Evolutionary conservation across 2,329 filamentous ascomycete species (phyloP), one percentile per base, ranked within the genome.

Genomic region (Talaromyces sp.): DNA sequence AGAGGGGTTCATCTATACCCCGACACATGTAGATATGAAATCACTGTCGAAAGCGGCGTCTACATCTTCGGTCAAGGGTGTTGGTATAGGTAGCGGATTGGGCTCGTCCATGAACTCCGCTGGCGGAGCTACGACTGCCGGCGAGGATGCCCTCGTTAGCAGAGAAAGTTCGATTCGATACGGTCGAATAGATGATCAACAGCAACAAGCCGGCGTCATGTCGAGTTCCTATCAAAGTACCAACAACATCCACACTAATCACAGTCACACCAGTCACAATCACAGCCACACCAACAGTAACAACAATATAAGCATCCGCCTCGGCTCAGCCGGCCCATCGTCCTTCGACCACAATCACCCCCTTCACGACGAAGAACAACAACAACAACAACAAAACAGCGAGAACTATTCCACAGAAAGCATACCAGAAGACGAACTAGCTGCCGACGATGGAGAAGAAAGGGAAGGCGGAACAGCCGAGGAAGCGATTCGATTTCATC

Each of bases 381-480:
- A 43, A 41, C 43, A 25, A 36, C 31, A 36, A n/a, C 31, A 48
- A 46, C 5, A 28, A 17, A 28, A 48, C 43, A 40, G 45, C 40
- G 54, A 48, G 19, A 36, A 21, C n/a, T 19, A 56, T 28, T 43
- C 41, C 28, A 36, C 41, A 31, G 53, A 17, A 52, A 46, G 50
- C n/a, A 57, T 56, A 17, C 55, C 36, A 11, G 41, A 60, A 2
- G 58, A 65, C 7, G 69, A 71, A 39, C 39, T 52, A 9, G 28
- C 25, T 11, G 10, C 10, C n/a, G 10, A 3, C 4, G 72, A 71
- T 9, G 66, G 70, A 6, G 68, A 71, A 2, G 69, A 66, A 73
- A 37, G 36, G 4, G 48, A 52, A 52, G 48, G 48, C 21, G 41
- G 54, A n/a, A 56, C 54, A 41, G 54, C 54, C 3, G 43, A 56